phyloP scores from a whole-genome alignment of 108 stramenopile species.

The Cyclotella cryptica region DNA sequence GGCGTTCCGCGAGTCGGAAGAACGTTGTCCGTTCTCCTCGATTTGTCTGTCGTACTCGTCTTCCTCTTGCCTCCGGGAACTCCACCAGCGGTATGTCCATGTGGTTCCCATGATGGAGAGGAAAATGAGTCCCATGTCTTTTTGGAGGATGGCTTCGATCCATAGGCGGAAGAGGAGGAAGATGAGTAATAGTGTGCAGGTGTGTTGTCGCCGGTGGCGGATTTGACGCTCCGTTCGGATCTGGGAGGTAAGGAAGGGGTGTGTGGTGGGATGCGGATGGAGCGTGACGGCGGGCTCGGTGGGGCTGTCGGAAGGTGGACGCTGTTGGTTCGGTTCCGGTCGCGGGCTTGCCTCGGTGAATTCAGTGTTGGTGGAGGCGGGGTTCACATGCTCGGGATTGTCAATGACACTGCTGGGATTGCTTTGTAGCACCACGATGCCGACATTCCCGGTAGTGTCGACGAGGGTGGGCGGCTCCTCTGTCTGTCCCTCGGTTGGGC shows the following conservation, averaged over 20 bases:
- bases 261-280: slow-evolving; percentile 19
- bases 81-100: slow-evolving; percentile 78
- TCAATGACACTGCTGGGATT: background rate
- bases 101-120: slow-evolving; percentile 71
- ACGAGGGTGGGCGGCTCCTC: too few relatives aligned
- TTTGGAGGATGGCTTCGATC: slow-evolving; percentile 74
- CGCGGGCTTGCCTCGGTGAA: background rate
- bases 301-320: background rate
- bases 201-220: slow-evolving; percentile 69
- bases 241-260: slow-evolving; percentile 40
- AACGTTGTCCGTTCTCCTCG: slow-evolving; percentile 3
- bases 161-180: slow-evolving; percentile 84
- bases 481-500: too few relatives aligned
- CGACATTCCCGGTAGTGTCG: too few relatives aligned
- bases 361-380: background rate
- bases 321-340: slow-evolving; percentile 2
- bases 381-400: slow-evolving; percentile 1
- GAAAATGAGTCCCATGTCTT: slow-evolving; percentile 68
- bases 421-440: background rate
- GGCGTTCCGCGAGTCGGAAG: background rate
- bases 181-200: slow-evolving; percentile 66
- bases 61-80: slow-evolving; percentile 69
- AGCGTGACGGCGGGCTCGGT: background rate
- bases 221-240: slow-evolving; percentile 70
- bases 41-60: slow-evolving; percentile 79